Evolutionary conservation across 2,329 filamentous ascomycete genomes (phyloP).

Genomic region (Juglanconis juglandina): DNA sequence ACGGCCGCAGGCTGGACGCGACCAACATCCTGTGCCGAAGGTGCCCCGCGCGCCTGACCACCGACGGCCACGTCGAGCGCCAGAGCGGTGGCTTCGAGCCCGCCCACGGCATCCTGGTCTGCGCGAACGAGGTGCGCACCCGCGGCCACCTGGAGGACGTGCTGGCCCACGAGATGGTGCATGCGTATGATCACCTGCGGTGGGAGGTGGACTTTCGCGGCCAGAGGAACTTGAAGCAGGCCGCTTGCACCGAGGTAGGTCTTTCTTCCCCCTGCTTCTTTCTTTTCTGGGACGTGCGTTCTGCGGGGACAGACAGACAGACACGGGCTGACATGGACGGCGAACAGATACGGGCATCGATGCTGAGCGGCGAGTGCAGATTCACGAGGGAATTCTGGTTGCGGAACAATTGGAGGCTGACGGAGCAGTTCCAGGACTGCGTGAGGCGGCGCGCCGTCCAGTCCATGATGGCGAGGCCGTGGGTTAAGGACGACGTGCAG

Average conservation of each 20-base stretch:
- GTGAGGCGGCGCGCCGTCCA: constrained; percentile 77
- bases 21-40: constrained; percentile 78
- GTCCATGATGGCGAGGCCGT: constrained; percentile 73
- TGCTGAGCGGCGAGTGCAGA: constrained; percentile 88
- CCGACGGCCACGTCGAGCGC: constrained; percentile 59
- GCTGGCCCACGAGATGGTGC: constrained; percentile 94
- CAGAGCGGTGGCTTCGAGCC: constrained; percentile 81
- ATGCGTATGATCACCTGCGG: constrained; percentile 88
- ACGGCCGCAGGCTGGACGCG: constrained; percentile 56
- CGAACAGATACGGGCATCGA: constrained; percentile 80
- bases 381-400: constrained; percentile 84
- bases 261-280: constrained; percentile 2
- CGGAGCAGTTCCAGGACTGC: constrained; percentile 90
- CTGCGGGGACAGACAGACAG: neutral
- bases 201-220: constrained; percentile 84
- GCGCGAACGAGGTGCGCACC: constrained; percentile 84
- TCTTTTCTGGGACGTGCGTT: neutral
- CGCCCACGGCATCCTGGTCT: constrained; percentile 82
- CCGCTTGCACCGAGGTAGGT: constrained; percentile 85
- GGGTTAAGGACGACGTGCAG: constrained; percentile 80
- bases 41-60: constrained; percentile 60
- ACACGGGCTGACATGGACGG: constrained; percentile 13
- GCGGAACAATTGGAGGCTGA: constrained; percentile 80
- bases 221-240: constrained; percentile 73
- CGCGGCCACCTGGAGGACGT: constrained; percentile 86